These are phyloP conservation scores for Trichoderma harzianum DNA, from an alignment of 2,329 filamentous ascomycete genomes.

Conservation along the genomic window DNA sequence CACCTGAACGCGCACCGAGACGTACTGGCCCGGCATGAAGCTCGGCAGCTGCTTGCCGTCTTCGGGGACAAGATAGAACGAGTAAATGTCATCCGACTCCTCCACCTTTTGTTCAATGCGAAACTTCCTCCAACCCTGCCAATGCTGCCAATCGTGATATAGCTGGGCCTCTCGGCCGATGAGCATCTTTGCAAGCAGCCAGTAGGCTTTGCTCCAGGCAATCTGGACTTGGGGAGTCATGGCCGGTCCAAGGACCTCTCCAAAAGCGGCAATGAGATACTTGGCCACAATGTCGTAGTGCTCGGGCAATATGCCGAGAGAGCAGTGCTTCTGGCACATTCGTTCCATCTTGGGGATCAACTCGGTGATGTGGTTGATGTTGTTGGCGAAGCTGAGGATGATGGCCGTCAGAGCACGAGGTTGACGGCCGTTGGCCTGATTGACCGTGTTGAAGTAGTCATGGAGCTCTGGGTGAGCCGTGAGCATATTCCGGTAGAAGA, in stretches of 20 bases:
- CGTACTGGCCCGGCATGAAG: conserved; percentile 70
- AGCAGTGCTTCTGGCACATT: conserved; percentile 70
- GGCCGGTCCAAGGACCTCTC: conserved; percentile 59
- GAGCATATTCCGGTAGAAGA: conserved; percentile 70
- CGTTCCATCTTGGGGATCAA: conserved; percentile 52
- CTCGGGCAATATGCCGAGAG: conserved; percentile 63
- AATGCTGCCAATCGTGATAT: conserved; percentile 58
- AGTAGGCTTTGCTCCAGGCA: conserved; percentile 71
- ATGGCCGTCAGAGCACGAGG: conserved; percentile 35
- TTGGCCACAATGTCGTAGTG: conserved; percentile 70
- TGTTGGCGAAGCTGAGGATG: conserved; percentile 67
- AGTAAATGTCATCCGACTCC: conserved; percentile 66
- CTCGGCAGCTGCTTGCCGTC: conserved; percentile 58
- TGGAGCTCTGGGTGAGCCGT: conserved; percentile 62
- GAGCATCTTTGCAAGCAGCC: conserved; percentile 69
- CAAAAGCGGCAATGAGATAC: conserved; percentile 65
- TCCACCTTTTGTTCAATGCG: conserved; percentile 60
- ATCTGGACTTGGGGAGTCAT: conserved; percentile 62
- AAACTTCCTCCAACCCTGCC: conserved; percentile 67
- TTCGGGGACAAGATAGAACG: conserved; percentile 65
- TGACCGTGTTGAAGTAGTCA: conserved; percentile 62
- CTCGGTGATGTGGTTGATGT: conserved; percentile 63
- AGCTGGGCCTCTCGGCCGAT: conserved; percentile 63
- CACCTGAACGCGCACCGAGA: conserved; percentile 59
- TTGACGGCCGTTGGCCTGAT: conserved; percentile 36